phyloP scores from a whole-genome alignment of 2,329 filamentous ascomycete species.

The Alternaria brassicae region DNA sequence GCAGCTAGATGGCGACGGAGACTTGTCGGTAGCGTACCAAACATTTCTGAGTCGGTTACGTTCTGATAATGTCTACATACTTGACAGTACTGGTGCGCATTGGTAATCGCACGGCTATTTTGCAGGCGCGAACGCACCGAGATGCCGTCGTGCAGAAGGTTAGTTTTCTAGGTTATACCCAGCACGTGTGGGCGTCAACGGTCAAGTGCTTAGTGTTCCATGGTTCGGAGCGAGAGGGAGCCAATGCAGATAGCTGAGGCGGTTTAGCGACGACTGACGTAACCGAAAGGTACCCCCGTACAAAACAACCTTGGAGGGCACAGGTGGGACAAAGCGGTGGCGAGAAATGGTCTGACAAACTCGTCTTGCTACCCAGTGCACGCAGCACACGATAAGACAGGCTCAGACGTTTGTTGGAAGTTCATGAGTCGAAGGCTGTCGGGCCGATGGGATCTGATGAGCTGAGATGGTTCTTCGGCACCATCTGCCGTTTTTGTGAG shows the following conservation, averaged over 20 bases:
- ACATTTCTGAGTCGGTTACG: constrained; percentile 22
- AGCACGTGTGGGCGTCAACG: constrained; percentile 13
- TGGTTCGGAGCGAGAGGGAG: not conserved
- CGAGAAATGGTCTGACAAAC: not conserved
- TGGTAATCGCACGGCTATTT: constrained; percentile 11
- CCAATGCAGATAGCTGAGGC: constrained; percentile 2
- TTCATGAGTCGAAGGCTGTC: constrained; percentile 6
- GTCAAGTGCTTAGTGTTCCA: constrained; percentile 7
- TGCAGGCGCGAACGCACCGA: constrained; percentile 5
- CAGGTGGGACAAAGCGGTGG: not conserved
- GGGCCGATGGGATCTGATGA: constrained; percentile 21
- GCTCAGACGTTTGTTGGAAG: not conserved
- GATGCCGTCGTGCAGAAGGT: constrained; percentile 13
- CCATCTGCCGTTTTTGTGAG: constrained; percentile 7
- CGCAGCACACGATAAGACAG: constrained; percentile 5
- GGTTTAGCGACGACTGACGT: constrained; percentile 11
- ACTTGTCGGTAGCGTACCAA: constrained; percentile 31
- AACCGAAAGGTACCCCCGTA: not conserved
- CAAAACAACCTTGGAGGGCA: not conserved
- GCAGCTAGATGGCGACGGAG: constrained; percentile 25
- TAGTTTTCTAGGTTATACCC: constrained; percentile 6
- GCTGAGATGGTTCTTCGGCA: constrained; percentile 22
- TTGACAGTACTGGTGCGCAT: constrained; percentile 30
- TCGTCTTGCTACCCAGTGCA: not conserved
- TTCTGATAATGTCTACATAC: constrained; percentile 11